A percentile compares a stretch with the other conserved stretches of the same genome.
These are phyloP conservation scores for Lindgomyces ingoldianus DNA, from an alignment of 495 filamentous ascomycete genomes.

Conservation along the genomic window DNA sequence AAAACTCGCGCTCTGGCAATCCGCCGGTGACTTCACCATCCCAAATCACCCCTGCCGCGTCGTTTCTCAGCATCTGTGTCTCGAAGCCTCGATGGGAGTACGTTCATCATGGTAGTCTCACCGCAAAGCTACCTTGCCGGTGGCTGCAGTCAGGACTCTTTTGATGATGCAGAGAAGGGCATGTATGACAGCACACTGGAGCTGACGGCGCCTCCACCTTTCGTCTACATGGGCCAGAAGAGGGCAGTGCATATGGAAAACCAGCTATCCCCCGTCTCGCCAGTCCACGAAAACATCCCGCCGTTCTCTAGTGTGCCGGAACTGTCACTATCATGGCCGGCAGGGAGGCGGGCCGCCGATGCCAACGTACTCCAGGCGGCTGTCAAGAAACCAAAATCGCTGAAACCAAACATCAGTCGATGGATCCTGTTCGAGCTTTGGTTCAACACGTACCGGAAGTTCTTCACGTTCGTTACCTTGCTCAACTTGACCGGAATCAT, in stretches of 20 bases:
- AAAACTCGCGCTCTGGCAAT: constrained; percentile 21
- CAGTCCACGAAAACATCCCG: constrained; percentile 48
- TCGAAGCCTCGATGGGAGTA: constrained; percentile 33
- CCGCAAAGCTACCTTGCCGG: constrained; percentile 15
- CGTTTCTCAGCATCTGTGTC: constrained; percentile 24
- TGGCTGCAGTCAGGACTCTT: constrained; percentile 31
- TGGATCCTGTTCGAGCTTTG: constrained; percentile 49
- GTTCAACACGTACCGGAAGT: constrained; percentile 53
- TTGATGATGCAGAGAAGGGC: constrained; percentile 49
- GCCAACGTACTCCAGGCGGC: constrained; percentile 15
- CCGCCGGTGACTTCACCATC: constrained; percentile 11
- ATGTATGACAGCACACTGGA: constrained; percentile 44
- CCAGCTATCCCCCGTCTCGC: constrained; percentile 34
- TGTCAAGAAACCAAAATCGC: constrained; percentile 33
- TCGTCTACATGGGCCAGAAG: constrained; percentile 40
- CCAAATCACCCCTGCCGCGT: constrained; percentile 18
- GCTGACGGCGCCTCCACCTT: constrained; percentile 37
- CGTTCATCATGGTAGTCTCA: constrained; percentile 34
- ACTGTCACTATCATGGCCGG: constrained; percentile 40
- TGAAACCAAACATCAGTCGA: constrained; percentile 42
- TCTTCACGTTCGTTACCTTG: constrained; percentile 48
- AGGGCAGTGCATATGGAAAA: constrained; percentile 37
- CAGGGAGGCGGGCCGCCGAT: constrained; percentile 25
- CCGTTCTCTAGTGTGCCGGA: constrained; percentile 43
- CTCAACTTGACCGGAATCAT: constrained; percentile 49